Evolutionary conservation across 2,329 filamentous ascomycete species (phyloP).

Genomic region (Xylariaceae sp.): DNA sequence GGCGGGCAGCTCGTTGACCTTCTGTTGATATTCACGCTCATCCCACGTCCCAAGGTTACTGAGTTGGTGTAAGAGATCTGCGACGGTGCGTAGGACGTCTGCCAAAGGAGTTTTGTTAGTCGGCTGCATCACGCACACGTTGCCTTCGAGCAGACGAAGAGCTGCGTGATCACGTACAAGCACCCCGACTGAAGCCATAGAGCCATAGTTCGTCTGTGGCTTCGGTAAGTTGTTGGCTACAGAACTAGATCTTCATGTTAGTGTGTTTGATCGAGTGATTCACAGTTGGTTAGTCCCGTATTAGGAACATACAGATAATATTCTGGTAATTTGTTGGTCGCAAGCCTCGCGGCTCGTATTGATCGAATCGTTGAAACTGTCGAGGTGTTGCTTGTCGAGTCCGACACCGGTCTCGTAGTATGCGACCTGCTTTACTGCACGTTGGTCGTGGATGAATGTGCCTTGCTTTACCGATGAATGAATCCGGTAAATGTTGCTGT

Average conservation of each 20-base stretch:
- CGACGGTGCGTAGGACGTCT: slow-evolving; percentile 37
- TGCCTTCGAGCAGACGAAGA: background rate
- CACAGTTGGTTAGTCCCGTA: background rate
- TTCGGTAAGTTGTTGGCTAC: slow-evolving; percentile 18
- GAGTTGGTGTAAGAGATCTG: slow-evolving; percentile 36
- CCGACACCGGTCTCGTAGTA: slow-evolving; percentile 23
- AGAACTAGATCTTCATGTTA: slow-evolving; percentile 15
- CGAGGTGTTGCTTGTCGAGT: slow-evolving; percentile 14
- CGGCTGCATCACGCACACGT: background rate
- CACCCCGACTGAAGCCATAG: slow-evolving; percentile 40
- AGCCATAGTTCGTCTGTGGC: slow-evolving; percentile 38
- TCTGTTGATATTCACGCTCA: slow-evolving; percentile 14
- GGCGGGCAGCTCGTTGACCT: slow-evolving; percentile 11
- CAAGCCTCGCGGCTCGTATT: slow-evolving; percentile 16
- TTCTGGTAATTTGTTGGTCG: slow-evolving; percentile 19
- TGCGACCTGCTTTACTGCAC: slow-evolving; percentile 20
- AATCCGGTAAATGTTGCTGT: slow-evolving; percentile 23
- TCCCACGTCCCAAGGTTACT: slow-evolving; percentile 14
- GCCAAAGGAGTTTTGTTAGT: slow-evolving; percentile 5
- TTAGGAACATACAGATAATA: slow-evolving; percentile 20
- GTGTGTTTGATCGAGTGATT: background rate
- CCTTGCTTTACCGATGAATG: slow-evolving; percentile 19
- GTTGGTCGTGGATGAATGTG: slow-evolving; percentile 19
- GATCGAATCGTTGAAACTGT: slow-evolving; percentile 20
- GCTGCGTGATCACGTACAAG: slow-evolving; percentile 24